phyloP scores from a whole-genome alignment of 129 eudicot species.

The Helianthus annuus region DNA sequence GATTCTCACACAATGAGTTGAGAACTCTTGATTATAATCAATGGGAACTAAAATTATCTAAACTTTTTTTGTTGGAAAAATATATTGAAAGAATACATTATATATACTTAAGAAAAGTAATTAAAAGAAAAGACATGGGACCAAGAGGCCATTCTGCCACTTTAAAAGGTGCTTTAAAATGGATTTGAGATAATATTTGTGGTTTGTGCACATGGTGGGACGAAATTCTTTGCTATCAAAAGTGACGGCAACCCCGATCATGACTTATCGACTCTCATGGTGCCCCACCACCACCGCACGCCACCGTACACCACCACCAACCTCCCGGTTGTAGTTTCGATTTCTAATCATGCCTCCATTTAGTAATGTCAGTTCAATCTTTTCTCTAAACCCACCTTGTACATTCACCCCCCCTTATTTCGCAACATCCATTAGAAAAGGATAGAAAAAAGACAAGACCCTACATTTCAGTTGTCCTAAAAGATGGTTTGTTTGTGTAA shows the following conservation, averaged over 20 bases:
- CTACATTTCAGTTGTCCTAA: slow-evolving; percentile 19
- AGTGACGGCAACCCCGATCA: slow-evolving; percentile 37
- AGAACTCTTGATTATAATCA: background rate
- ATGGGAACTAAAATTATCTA: background rate
- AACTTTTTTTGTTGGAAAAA: background rate
- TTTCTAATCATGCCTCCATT: too few relatives aligned
- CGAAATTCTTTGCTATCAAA: slow-evolving; percentile 35
- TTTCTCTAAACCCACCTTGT: background rate
- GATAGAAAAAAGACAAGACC: slow-evolving; percentile 13
- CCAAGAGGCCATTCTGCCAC: slow-evolving; percentile 42
- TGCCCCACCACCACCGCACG: slow-evolving; percentile 16
- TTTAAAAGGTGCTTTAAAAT: slow-evolving; percentile 36
- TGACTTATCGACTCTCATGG: slow-evolving; percentile 32
- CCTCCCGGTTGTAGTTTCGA: too few relatives aligned
- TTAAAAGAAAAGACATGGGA: slow-evolving; percentile 24
- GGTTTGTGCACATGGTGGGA: slow-evolving; percentile 44
- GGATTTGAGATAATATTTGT: slow-evolving; percentile 31
- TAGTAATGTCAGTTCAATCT: too few relatives aligned
- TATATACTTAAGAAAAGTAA: background rate
- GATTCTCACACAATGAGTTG: too few relatives aligned
- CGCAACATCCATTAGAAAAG: slow-evolving; percentile 10
- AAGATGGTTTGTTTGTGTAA: background rate
- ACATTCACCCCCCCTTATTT: slow-evolving; percentile 3
- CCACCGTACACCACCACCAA: slow-evolving; percentile 6
- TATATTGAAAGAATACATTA: background rate